Evolutionary conservation across 192 early-diverging fungal genomes (phyloP).

Genomic region (Physocladia obscura): DNA sequence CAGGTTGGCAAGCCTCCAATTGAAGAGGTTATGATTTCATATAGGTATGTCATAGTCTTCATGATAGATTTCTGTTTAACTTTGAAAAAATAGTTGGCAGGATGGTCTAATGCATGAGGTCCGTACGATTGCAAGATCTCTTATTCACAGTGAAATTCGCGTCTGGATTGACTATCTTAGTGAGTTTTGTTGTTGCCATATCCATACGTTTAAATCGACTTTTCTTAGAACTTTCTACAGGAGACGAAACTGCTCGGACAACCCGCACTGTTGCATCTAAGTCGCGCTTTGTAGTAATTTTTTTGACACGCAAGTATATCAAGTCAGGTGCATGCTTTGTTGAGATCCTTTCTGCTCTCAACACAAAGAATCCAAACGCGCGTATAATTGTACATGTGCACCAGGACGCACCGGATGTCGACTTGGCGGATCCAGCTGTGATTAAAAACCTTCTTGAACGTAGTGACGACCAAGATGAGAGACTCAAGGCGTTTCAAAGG

Average conservation of each 20-base stretch:
- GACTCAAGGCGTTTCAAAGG: too few relatives aligned
- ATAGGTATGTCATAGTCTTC: too few relatives aligned
- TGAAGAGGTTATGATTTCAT: slow-evolving; percentile 24
- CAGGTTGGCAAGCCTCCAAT: slow-evolving; percentile 2
- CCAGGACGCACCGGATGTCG: slow-evolving; percentile 2
- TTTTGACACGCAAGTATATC: slow-evolving; percentile 2
- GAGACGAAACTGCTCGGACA: background rate
- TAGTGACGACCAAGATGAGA: background rate
- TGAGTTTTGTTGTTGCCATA: background rate
- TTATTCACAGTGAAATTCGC: background rate
- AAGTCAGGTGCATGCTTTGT: slow-evolving; percentile 1
- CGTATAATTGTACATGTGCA: background rate
- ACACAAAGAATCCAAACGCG: background rate
- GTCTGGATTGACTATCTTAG: slow-evolving; percentile 24
- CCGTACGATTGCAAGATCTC: background rate
- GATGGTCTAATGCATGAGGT: background rate
- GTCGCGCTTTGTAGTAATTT: slow-evolving; percentile 10
- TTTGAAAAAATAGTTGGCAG: too few relatives aligned
- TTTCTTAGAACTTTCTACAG: background rate
- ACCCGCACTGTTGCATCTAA: slow-evolving; percentile 14
- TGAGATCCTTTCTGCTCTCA: slow-evolving; percentile 7
- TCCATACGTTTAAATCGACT: background rate
- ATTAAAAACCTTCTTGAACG: too few relatives aligned
- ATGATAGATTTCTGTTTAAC: too few relatives aligned
- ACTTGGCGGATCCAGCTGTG: background rate